Conservation (phyloP, 331 rosid species). For the Telfairia occidentalis region DNA sequence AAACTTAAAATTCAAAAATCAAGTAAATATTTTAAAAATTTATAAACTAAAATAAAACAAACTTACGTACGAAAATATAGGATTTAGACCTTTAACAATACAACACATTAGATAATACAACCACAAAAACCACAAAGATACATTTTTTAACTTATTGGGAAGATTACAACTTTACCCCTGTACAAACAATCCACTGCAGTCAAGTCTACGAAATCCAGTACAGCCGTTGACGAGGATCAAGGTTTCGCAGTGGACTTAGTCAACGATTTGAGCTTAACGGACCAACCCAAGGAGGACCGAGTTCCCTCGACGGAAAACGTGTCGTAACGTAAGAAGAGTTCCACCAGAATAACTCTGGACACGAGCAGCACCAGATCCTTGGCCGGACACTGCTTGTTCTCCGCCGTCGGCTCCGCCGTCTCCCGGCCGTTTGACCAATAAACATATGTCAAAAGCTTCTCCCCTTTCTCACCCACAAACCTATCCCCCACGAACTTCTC, state of each 20-base stretch:
- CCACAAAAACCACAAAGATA: no score
- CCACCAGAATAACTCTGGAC: constrained; percentile 48
- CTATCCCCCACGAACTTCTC: constrained; percentile 35
- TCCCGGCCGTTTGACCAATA: constrained; percentile 64
- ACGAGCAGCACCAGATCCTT: constrained; percentile 38
- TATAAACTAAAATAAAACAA: no score
- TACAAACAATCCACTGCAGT: background rate
- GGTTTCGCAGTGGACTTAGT: constrained; percentile 18
- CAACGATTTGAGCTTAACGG: constrained; percentile 33
- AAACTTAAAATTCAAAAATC: no score
- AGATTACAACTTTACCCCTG: no score
- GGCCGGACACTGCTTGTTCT: constrained; percentile 46
- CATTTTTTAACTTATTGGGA: no score
- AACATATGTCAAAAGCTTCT: constrained; percentile 42
- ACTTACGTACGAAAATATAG: no score
- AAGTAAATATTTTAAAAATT: no score
- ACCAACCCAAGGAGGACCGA: constrained; percentile 21
- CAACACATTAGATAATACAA: no score
- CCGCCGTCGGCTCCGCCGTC: constrained; percentile 29
- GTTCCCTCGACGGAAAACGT: constrained; percentile 31
- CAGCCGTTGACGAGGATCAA: background rate
- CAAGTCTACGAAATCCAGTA: background rate
- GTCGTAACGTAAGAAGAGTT: constrained; percentile 53
- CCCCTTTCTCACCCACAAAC: constrained; percentile 32
- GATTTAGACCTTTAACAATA: no score